Evolutionary conservation across 352 stramenopile genomes (phyloP).

Genomic region (Pythium pectinolyticum): DNA sequence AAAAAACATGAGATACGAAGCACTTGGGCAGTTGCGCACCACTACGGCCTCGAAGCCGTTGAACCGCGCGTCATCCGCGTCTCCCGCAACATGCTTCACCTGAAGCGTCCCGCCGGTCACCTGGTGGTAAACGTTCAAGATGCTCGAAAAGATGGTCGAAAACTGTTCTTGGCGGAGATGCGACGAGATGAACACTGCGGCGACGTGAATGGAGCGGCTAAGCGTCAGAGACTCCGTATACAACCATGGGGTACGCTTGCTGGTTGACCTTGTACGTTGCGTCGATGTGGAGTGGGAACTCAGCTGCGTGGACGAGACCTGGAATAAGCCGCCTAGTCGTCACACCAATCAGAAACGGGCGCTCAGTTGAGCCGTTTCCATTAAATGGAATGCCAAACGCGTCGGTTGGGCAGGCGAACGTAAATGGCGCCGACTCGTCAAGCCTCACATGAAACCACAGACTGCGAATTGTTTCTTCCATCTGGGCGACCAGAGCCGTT

Average conservation of each 20-base stretch:
- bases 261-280: slow-evolving; percentile 1
- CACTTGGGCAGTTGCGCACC: neutral
- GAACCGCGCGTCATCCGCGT: neutral
- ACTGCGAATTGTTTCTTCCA: neutral
- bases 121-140: neutral
- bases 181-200: neutral
- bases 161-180: neutral
- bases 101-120: neutral
- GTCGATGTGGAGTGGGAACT: neutral
- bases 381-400: neutral
- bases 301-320: neutral
- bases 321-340: neutral
- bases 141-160: neutral
- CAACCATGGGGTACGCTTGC: neutral
- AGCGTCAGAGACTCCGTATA: neutral
- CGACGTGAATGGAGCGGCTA: neutral
- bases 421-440: neutral
- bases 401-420: neutral
- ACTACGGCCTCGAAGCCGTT: neutral
- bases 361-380: neutral
- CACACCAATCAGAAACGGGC: neutral
- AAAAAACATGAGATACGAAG: neutral
- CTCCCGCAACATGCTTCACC: neutral
- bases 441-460: neutral
- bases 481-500: neutral